Evolutionary conservation across 2,329 filamentous ascomycete species (phyloP).

Genomic region (Colletotrichum eleusines): DNA sequence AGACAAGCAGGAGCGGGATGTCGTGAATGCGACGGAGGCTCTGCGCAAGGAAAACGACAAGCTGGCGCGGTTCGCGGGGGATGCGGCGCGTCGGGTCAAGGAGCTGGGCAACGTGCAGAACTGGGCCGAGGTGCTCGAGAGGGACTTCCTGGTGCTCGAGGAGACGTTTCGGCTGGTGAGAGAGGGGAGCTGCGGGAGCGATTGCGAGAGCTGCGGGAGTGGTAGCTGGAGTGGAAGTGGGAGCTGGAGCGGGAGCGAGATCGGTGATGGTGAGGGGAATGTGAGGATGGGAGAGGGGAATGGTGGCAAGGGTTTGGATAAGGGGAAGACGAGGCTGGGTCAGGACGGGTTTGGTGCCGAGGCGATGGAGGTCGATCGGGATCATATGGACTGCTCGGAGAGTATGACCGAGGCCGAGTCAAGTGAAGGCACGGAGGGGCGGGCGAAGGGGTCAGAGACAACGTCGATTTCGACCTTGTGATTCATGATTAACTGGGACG

Average conservation of each 20-base stretch:
- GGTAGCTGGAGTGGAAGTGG: slow-evolving; percentile 50
- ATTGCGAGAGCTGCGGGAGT: slow-evolving; percentile 47
- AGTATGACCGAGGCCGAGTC: slow-evolving; percentile 54
- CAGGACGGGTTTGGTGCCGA: slow-evolving; percentile 34
- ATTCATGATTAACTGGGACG: neutral
- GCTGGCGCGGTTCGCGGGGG: slow-evolving; percentile 72
- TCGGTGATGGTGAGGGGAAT: slow-evolving; percentile 27
- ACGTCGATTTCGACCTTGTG: slow-evolving; percentile 51
- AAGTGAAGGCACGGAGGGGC: slow-evolving; percentile 49
- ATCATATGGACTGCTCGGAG: slow-evolving; percentile 51
- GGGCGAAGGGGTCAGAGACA: slow-evolving; percentile 54
- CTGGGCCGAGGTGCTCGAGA: slow-evolving; percentile 85
- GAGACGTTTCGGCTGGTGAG: slow-evolving; percentile 72
- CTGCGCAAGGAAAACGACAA: slow-evolving; percentile 74
- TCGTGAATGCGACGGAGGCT: slow-evolving; percentile 69
- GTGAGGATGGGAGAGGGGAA: slow-evolving; percentile 36
- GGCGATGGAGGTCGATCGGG: slow-evolving; percentile 37
- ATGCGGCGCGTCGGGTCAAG: slow-evolving; percentile 75
- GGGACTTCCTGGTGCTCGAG: slow-evolving; percentile 73
- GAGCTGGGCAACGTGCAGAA: slow-evolving; percentile 87
- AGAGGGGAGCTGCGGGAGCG: slow-evolving; percentile 46
- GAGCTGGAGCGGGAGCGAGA: slow-evolving; percentile 51
- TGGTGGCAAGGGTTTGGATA: slow-evolving; percentile 28
- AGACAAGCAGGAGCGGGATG: slow-evolving; percentile 74
- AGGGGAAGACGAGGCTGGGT: slow-evolving; percentile 45